Conservation (phyloP, 2,329 filamentous ascomycete genomes). For the Cladorrhinum sp. region DNA sequence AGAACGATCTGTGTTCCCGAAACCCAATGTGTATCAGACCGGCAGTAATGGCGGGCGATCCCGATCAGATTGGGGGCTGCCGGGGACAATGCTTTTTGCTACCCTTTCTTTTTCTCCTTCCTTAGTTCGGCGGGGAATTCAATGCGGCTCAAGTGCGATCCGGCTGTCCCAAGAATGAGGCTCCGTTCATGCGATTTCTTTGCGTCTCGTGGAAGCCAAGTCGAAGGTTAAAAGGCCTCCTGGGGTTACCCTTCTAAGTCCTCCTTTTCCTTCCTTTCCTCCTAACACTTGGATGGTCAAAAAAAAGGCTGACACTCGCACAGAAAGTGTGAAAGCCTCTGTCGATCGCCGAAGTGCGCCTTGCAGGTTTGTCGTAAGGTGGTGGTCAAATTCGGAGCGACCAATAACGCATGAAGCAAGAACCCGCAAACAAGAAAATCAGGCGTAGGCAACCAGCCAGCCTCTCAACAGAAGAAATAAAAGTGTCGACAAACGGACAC, state of each 20-base stretch:
- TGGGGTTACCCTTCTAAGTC: too few species aligned
- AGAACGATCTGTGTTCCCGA: slow-evolving; percentile 9
- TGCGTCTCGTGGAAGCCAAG: not conserved
- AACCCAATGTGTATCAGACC: slow-evolving; percentile 21
- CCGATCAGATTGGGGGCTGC: slow-evolving; percentile 13
- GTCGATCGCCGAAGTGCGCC: not conserved
- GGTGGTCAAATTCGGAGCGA: slow-evolving; percentile 10
- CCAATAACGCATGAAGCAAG: slow-evolving; percentile 14
- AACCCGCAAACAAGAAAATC: slow-evolving; percentile 4
- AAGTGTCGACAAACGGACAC: not conserved
- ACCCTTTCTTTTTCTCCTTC: not conserved
- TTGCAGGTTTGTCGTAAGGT: not conserved
- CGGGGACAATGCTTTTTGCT: not conserved
- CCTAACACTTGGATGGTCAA: too few species aligned
- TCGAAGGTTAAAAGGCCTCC: too few species aligned
- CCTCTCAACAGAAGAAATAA: not conserved
- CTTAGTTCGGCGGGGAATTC: slow-evolving; percentile 4
- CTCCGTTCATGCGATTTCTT: not conserved
- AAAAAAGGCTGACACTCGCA: too few species aligned
- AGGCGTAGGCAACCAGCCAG: slow-evolving; percentile 8
- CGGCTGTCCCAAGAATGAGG: not conserved
- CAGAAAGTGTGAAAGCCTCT: too few species aligned
- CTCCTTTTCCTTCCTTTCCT: too few species aligned
- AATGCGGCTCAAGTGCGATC: slow-evolving; percentile 2
- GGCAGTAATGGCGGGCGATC: slow-evolving; percentile 11